Evolutionary conservation across 345 rosid genomes (phyloP), one percentile per base, ranked within the genome.

Genomic region (Reutealis trisperma): DNA sequence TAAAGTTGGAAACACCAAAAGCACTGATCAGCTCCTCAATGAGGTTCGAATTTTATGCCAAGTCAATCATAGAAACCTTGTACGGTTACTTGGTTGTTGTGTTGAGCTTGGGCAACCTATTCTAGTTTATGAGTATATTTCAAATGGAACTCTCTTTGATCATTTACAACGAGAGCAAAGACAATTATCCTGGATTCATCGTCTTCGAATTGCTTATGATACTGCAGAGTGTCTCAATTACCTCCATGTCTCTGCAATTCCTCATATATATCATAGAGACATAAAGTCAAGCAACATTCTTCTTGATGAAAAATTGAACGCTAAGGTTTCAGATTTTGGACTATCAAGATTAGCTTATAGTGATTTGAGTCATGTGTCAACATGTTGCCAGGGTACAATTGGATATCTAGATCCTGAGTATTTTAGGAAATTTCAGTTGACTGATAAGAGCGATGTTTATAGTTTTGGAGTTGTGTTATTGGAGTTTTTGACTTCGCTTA

Each of bases 41-140:
- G 90, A 87, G 84, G 92, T 88, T 8, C 27, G 88, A 60, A 88
- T 88, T 68, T 82, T 87, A 37, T 87, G 88, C 79, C 90, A 88
- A 68, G 88, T 88, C 21, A 88, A 85, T 65, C 92, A 88, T 51
- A 69, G 79, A 22, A 84, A 69, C 80, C 88, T 88, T 25, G 90
- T 88, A 0, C 58, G 79, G 4, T 63, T 88, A 15, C 79, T 88
- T 2, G 90, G 92, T 6, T 88, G 92, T 37, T 88, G 88, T 8
- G 85, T 88, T 27, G 90, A 88, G 81, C 78, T 87, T 3, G 83
- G 78, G 60, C 88, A 88, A 59, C 92, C 92, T 2, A 69, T 88
- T 21, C n/a, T 88, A 67, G 90, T 88, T 19, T 88, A 88, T 37
- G 88, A 87, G 77, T 87, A 78, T 76, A 69, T 88, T 16, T 41